Base-by-base conservation (phyloP, 352 stramenopile genomes). In the Phytophthora rubi region DNA sequence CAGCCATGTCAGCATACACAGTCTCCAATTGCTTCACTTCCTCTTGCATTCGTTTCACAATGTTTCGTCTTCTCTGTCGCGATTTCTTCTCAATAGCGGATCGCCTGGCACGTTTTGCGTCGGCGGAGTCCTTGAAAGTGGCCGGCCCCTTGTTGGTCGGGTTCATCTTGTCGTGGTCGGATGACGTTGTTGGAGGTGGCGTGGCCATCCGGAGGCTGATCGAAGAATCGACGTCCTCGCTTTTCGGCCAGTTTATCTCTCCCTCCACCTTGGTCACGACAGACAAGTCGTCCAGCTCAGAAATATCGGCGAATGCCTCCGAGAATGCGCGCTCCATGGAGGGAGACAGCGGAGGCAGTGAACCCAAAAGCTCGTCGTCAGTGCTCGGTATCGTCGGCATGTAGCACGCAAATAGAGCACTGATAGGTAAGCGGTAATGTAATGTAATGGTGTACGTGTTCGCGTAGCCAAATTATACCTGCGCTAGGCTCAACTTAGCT, bases 11-110 rank as follows among this genome's bases (percentile, higher is more conserved):
- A 9, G 61, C 55, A 53, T 87, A 85, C 28, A 80, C 51, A 7
- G 53, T 64, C 53, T 91, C 73, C 21, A 91, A 62, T 0, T 71
- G 69, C 61, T 78, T 67, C 12, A 88, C 67, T n/a, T 91, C 75
- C n/a, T 86, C 65, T 39, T 77, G 70, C 83, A 89, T 91, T 2
- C 21, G 32, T 3, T 64, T 64, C 0, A 80, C 49, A 18, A 65
- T 30, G n/a, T 39, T 39, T 56, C 70, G 70, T 26, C 70, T 58
- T 32, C 65, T 65, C 57, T 78, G 73, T 16, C 66, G 64, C 1
- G 73, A 86, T 47, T 83, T 82, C 62, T 79, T 76, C 65, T 88
- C 80, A 42, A 88, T 88, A 16, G 79, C 80, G 4, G 77, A 83
- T 21, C 77, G 75, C 16, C 77, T 68, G 16, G 76, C 73, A 54